Conservation (phyloP, 2,329 filamentous ascomycete species). For the Coniochaeta sp. region DNA sequence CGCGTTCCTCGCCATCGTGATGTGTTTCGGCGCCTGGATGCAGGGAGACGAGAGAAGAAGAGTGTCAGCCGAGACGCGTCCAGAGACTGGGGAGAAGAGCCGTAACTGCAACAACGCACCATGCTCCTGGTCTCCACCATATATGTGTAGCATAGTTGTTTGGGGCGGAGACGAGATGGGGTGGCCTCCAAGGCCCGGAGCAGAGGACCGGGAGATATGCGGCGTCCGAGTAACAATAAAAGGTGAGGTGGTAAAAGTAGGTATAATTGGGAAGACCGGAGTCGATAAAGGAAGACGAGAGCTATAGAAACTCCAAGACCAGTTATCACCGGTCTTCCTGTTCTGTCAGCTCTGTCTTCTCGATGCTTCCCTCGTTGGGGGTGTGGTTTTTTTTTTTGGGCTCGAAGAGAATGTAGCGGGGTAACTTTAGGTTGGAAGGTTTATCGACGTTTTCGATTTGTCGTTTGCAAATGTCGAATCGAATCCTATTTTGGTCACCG, state of each 20-base stretch:
- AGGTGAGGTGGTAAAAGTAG: too few species aligned
- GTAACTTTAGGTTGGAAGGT: neutral
- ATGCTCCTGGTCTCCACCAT: constrained; percentile 33
- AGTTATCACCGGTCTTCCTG: neutral
- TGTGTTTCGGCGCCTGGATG: constrained; percentile 31
- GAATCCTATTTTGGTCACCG: neutral
- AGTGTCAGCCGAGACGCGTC: neutral
- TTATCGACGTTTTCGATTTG: neutral
- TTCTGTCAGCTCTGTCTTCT: neutral
- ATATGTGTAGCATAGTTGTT: constrained; percentile 36
- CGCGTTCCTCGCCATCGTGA: constrained; percentile 30
- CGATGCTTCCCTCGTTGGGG: too few species aligned
- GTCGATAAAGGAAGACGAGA: neutral
- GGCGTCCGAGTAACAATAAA: neutral
- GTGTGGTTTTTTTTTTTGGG: neutral
- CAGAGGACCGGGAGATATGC: neutral
- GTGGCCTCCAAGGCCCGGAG: constrained; percentile 4
- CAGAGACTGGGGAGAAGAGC: neutral
- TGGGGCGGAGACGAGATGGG: constrained; percentile 9
- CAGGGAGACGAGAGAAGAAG: constrained; percentile 1
- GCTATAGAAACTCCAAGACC: neutral
- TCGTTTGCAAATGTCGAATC: too few species aligned
- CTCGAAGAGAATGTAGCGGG: neutral
- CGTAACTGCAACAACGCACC: constrained; percentile 21
- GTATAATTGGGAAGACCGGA: neutral